Evolutionary conservation across 2,329 filamentous ascomycete species (phyloP), one percentile per base, ranked within the genome.

Genomic region (Hypoxylon sp.): DNA sequence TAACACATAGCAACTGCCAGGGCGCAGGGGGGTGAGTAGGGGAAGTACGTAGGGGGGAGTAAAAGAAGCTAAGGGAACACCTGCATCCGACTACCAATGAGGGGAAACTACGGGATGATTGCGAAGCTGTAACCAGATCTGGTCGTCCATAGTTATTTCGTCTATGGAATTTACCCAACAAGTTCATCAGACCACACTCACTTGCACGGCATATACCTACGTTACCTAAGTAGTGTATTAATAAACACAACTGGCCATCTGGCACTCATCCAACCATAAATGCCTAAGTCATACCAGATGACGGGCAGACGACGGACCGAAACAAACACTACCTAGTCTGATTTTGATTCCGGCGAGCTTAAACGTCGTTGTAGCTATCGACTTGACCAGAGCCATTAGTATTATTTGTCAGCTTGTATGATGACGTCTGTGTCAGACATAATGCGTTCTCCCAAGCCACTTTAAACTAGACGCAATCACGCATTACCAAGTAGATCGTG

Each of bases 51-150:
- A 7, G 5, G 28, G 25, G 57, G 50, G 57, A 43, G 43, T 25
- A 65, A 34, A 23, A 25, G 57, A 52, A 61, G 55, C 58, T 63
- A 68, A 43, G 56, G 68, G 68, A 71, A 60, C 63, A 62, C 63
- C 48, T 71, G 63, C 68, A 69, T 68, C 68, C 68, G 68, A 65
- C 61, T 67, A 55, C 62, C 56, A 70, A 65, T 70, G 59, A 70
- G 64, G 64, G 66, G 63, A 60, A 67, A 58, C 51, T 64, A 60
- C 56, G 67, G 51, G 55, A 62, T 46, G 57, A 57, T 62, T 64
- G 55, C 38, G 60, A 58, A 45, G 56, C 55, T 64, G 50, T 57
- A 56, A 51, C 58, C 45, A 69, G 58, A 60, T 65, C 49, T 61
- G 36, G 38, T 56, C 28, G 49, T 51, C 51, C 57, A 38, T 63